Percentiles rank a stretch among this genome's conserved stretches.
Conservation (phyloP, 768 basidiomycete species). For the Pleurotus ostreatus region DNA sequence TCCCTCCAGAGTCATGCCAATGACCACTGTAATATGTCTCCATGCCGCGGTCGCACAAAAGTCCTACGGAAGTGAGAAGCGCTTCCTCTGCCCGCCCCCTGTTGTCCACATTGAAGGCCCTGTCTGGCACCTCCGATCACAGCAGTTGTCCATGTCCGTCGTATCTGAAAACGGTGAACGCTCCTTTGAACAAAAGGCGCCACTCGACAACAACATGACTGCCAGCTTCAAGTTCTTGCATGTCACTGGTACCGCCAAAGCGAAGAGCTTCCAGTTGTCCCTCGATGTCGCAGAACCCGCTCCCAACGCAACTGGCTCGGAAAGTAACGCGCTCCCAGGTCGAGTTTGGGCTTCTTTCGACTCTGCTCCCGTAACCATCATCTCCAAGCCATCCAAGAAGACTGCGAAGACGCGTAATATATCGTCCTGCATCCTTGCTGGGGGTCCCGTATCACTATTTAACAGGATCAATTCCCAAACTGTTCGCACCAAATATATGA, state of each 20-base stretch:
- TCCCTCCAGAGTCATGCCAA: constrained; percentile 70
- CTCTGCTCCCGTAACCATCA: constrained; percentile 89
- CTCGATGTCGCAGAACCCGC: constrained; percentile 82
- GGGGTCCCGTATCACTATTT: constrained; percentile 88
- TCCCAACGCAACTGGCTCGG: constrained; percentile 41
- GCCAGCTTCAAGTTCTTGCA: constrained; percentile 91
- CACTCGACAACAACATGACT: constrained; percentile 78
- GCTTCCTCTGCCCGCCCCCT: constrained; percentile 91
- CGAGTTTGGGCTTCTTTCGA: constrained; percentile 90
- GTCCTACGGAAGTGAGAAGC: constrained; percentile 93
- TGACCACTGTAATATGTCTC: constrained; percentile 87
- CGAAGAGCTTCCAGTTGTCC: constrained; percentile 84
- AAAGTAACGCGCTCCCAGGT: constrained; percentile 43
- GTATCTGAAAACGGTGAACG: constrained; percentile 81
- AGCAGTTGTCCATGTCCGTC: constrained; percentile 82
- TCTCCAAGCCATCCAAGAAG: constrained; percentile 97
- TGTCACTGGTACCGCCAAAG: constrained; percentile 84
- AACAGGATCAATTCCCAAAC: constrained; percentile 97
- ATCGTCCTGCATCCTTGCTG: constrained; percentile 84
- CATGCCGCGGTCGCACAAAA: constrained; percentile 95
- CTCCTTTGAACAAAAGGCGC: constrained; percentile 80
- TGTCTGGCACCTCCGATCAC: constrained; percentile 76
- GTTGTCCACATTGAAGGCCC: constrained; percentile 91
- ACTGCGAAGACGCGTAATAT: constrained; percentile 93
- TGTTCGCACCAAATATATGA: constrained; percentile 97